Conservation (phyloP, 176 grass and related monocot species). For the Aegilops sharonensis region DNA sequence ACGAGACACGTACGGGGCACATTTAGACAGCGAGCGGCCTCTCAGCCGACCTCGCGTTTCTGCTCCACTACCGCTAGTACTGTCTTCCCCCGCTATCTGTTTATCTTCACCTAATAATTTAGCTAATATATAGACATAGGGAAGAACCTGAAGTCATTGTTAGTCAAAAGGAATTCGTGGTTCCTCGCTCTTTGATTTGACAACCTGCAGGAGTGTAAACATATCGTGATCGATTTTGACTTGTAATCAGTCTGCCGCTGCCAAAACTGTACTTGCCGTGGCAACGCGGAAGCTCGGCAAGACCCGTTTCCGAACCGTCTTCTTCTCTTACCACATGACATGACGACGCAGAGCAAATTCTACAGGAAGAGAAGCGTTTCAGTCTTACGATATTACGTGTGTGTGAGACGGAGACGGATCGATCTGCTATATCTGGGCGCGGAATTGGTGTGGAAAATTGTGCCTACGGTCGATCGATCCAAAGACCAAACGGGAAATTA, state of each 20-base stretch:
- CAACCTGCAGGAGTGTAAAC: neutral
- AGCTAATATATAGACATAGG: neutral
- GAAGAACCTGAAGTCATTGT: neutral
- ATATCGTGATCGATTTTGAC: neutral
- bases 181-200: neutral
- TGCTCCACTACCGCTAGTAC: neutral
- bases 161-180: neutral
- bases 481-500: neutral
- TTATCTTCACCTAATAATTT: neutral
- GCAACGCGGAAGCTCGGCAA: neutral
- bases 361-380: neutral
- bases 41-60: neutral
- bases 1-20: slow-evolving; percentile 9
- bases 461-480: neutral
- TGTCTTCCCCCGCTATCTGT: neutral
- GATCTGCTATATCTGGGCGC: neutral
- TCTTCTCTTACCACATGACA: neutral
- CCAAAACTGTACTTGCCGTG: neutral
- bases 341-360: neutral
- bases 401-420: neutral
- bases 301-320: slow-evolving; percentile 17
- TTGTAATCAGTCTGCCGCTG: neutral
- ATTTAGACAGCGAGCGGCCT: neutral
- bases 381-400: neutral
- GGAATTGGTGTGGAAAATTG: neutral